Base-by-base conservation (phyloP, 2,329 filamentous ascomycete species). In the Dothideomycetes sp. region DNA sequence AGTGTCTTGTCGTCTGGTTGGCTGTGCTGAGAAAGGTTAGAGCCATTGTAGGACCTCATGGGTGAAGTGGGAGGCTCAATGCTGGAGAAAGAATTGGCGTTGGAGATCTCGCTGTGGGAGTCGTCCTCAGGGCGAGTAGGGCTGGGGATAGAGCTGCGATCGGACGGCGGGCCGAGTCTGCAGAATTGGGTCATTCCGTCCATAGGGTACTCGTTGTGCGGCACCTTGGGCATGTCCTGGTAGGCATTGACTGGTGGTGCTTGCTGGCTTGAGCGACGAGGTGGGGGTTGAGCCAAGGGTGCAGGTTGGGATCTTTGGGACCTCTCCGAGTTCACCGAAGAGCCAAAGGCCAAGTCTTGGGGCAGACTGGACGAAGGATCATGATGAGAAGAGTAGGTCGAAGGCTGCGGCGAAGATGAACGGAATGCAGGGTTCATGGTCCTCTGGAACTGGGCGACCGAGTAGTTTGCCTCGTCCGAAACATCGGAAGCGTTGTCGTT, bases 121-220 rank as follows among this genome's bases (percentile, higher is more conserved):
- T 94, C 88, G 78, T 59, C 86, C 11, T 82, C 82, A 33, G 87
- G 85, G 32, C 87, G 75, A 35, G 75, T 78, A 17, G 79, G 75
- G 47, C 77, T 81, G 31, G 74, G 78, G 16, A 73, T 72, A 18
- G 80, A 81, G 62, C 72, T 87, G 62, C 64, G 76, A 64, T 80
- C 78, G n/a, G 78, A 81, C 35, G 73, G 73, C 27, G 80, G 74
- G 4, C 79, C 82, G 27, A 84, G 80, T 45, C 87, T 79, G 62
- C 89, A 96, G 47, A 95, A 82, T 76, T 96, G 94, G 0, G 89
- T 95, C 87, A 96, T 96, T 4, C 88, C 89, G 57, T 96, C 89
- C 60, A 82, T 77, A 0, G 89, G 88, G 58, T 95, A 95, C 8
- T 91, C 86, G 52, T 96, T 93, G 53, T 95, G 87, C 11, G 89